Base-by-base conservation (phyloP, 2,329 filamentous ascomycete genomes). In the Penicillium sp. region DNA sequence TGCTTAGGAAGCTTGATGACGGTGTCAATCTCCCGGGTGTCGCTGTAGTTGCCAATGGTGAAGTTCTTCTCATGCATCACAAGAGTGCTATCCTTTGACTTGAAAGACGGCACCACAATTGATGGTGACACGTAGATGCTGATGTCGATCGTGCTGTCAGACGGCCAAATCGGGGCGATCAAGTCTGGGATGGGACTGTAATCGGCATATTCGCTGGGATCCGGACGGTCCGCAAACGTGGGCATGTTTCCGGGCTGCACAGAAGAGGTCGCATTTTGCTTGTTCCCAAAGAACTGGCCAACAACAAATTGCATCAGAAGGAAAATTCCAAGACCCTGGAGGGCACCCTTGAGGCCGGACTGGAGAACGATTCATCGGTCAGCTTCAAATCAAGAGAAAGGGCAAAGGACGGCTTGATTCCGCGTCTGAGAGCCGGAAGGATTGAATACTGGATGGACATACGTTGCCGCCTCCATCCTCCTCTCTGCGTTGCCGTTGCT, bases 101-200 rank as follows among this genome's bases (percentile, higher is more conserved):
- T 79, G 57, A 95, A 78, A 13, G 61, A 53, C 11, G 81, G 81
- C 51, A 88, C 80, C 32, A 80, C 78, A 55, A 86, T 77, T 8
- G 85, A 86, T 9, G 87, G 80, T 41, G 90, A 91, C 47, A 97
- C 80, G 59, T 91, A 93, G 64, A 98, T 80, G 56, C 81, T 76
- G 59, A 98, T 82, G 68, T 98, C 93, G 57, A 98, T 70, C 50
- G 81, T 74, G 60, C 82, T 87, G 65, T 93, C 82, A 41, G 79
- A 73, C 2, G 88, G 83, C 93, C 93, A 98, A 62, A 97, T 89
- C 24, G 93, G 90, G 34, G 86, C 86, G 52, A 96, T 86, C 66
- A 84, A 85, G 43, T 76, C 70, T 24, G 83, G 84, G 56, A 70
- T 83, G 67, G 62, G 83, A 72, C 50, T 66, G 48, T 65, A 64